Evolutionary conservation across 352 stramenopile genomes (phyloP).

Genomic region (Phytopythium boreale): DNA sequence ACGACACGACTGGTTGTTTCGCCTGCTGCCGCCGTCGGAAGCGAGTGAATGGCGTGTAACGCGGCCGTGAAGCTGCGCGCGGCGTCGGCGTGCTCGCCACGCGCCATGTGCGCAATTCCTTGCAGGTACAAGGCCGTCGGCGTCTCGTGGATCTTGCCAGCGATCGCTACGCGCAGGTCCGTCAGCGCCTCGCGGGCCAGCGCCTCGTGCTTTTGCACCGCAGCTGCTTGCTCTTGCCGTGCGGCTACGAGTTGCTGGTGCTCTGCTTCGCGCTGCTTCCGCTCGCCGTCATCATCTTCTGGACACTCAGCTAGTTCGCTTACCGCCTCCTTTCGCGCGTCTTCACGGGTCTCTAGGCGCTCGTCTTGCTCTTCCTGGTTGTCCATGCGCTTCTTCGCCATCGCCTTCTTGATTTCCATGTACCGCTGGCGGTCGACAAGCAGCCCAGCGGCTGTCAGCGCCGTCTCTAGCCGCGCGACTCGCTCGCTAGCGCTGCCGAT

Average conservation of each 20-base stretch:
- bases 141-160: conserved; percentile 14
- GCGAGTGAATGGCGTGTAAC: conserved; percentile 16
- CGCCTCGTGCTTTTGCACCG: conserved; percentile 9
- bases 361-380: conserved; percentile 1
- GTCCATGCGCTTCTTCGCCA: neutral
- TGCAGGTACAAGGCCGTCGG: conserved; percentile 33
- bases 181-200: conserved; percentile 18
- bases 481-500: neutral
- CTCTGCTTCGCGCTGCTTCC: neutral
- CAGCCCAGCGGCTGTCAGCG: neutral
- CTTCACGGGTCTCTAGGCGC: neutral
- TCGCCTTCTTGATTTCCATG: neutral
- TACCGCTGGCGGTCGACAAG: neutral
- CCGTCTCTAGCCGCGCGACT: neutral
- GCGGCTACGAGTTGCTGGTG: conserved; percentile 7
- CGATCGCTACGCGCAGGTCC: conserved; percentile 34
- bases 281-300: neutral
- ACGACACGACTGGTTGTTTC: conserved; percentile 2
- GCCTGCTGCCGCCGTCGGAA: neutral
- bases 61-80: conserved; percentile 44
- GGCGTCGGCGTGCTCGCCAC: conserved; percentile 26
- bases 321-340: neutral
- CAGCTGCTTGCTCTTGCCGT: conserved; percentile 7
- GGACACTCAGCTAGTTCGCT: neutral
- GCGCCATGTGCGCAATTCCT: conserved; percentile 34